These are phyloP conservation scores for Lactifluus volemus DNA, from an alignment of 768 basidiomycete species.

Conservation along the genomic window DNA sequence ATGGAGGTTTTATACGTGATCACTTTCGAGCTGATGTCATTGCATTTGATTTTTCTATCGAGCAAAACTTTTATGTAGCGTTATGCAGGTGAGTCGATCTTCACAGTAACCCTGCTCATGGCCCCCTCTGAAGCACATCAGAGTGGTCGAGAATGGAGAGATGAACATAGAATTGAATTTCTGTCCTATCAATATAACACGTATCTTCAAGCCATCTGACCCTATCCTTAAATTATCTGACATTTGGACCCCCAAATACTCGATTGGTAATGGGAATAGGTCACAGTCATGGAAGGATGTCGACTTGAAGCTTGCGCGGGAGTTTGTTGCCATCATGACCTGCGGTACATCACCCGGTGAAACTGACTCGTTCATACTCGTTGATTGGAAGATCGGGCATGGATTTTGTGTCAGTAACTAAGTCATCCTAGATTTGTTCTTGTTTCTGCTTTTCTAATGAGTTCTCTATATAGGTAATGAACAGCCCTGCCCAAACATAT, in stretches of 20 bases:
- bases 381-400: background rate
- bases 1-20: too few relatives aligned
- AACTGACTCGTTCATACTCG: background rate
- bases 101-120: background rate
- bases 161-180: background rate
- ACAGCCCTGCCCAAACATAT: background rate
- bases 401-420: background rate
- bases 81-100: background rate
- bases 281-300: background rate
- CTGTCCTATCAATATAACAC: background rate
- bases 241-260: background rate
- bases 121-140: background rate
- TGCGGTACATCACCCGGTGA: background rate
- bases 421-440: background rate
- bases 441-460: background rate
- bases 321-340: background rate
- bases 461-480: background rate
- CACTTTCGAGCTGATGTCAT: background rate
- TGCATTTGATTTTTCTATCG: background rate
- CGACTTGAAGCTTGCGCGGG: constrained; percentile 3
- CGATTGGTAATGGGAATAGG: too few relatives aligned
- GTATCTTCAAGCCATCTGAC: too few relatives aligned
- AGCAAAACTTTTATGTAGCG: background rate
- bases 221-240: too few relatives aligned
- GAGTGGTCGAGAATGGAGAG: background rate